Conservation (phyloP, 768 basidiomycete species). For the Sporobolomyces roseus region DNA sequence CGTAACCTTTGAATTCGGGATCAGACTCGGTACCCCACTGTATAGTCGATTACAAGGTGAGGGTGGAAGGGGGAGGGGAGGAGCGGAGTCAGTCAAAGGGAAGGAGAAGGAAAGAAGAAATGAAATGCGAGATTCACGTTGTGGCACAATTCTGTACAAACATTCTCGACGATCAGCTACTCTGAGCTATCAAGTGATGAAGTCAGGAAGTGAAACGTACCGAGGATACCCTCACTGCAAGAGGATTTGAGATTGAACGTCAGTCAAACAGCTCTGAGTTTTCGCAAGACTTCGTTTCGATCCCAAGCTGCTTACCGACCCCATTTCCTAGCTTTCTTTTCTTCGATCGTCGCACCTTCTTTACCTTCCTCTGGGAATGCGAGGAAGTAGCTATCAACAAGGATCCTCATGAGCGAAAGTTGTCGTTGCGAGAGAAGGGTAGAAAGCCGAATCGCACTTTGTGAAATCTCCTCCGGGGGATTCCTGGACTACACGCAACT, state of each 20-base stretch:
- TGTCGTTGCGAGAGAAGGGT: slow-evolving; percentile 58
- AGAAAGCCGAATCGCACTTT: slow-evolving; percentile 48
- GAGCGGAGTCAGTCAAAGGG: no score
- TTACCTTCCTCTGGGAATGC: slow-evolving; percentile 50
- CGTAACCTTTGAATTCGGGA: slow-evolving; percentile 69
- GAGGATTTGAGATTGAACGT: not conserved
- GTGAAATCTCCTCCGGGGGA: slow-evolving; percentile 57
- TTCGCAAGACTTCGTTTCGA: not conserved
- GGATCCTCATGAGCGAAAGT: not conserved
- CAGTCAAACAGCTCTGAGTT: not conserved
- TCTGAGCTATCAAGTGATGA: no score
- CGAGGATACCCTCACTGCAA: slow-evolving; percentile 59
- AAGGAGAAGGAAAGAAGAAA: not conserved
- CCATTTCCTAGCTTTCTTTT: slow-evolving; percentile 53
- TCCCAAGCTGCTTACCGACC: slow-evolving; percentile 46
- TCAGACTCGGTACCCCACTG: slow-evolving; percentile 70
- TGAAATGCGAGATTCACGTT: slow-evolving; percentile 14
- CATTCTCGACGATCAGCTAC: no score
- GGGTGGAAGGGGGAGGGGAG: no score
- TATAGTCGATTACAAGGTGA: not conserved
- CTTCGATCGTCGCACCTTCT: slow-evolving; percentile 54
- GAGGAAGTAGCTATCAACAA: slow-evolving; percentile 61
- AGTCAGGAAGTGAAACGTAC: slow-evolving; percentile 2
- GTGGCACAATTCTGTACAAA: slow-evolving; percentile 40
- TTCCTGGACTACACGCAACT: slow-evolving; percentile 13